Evolutionary conservation across 345 rosid genomes (phyloP), one percentile per base, ranked within the genome.

Genomic region (Viola odorata): DNA sequence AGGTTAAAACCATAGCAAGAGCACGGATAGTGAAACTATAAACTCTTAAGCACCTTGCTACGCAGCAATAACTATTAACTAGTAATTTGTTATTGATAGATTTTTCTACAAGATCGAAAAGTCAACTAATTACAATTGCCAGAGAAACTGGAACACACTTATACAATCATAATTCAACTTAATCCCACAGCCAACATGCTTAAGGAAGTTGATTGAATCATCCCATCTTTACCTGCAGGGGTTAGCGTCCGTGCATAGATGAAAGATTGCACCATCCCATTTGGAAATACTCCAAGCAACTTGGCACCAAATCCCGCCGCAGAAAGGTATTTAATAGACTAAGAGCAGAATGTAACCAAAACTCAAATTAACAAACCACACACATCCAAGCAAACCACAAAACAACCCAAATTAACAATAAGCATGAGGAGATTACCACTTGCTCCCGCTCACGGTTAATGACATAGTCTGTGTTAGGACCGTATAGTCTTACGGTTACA

Each of bases 221-320:
- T 15, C 4, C 15, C 53, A 37, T 57, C 37, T 55, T 69, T 67
- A 90, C 97, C 97, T 72, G 77, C 49, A 39, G 96, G 91, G 14
- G 68, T 78, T 63, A 94, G 85, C 6, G 97, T 90, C 16, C 96
- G 76, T 37, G 99, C 97, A 73, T 83, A 15, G 49, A 90, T 90
- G 73, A 90, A 94, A 36, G 99, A 94, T 50, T 90, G 99, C 59
- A 88, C 91, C 96, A 88, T 94, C 71, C 99, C 96, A 80, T 94
- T 94, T 65, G 77, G 90, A 74, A 94, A 94, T 58, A 87, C 81
- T 17, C 85, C 96, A 23, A 94, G 91, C 79, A 94, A 80, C 80
- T 94, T 86, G 13, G 97, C 99, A 63, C 99, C 97, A 77, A 94
- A 90, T 69, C 99, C 97, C 9, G 97, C 97, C 73, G 90, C 85